Conservation (phyloP, 2,329 filamentous ascomycete genomes). For the Pseudovirgaria hyperparasitica region DNA sequence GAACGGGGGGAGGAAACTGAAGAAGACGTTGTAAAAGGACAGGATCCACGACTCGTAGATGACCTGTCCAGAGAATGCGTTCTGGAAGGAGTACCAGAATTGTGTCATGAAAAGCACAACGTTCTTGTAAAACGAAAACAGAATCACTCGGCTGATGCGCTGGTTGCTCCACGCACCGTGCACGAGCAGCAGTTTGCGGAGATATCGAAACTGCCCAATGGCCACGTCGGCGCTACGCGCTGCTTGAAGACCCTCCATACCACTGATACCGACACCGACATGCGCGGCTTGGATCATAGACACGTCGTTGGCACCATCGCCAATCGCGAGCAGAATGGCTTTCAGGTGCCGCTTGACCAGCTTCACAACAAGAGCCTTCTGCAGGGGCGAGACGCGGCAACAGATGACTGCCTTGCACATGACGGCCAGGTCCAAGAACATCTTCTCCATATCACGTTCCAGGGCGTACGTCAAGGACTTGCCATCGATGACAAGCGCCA, state of each 20-base stretch:
- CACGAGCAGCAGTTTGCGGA: conserved; percentile 86
- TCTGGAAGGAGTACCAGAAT: conserved; percentile 97
- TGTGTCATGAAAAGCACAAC: conserved; percentile 98
- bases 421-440: conserved; percentile 84
- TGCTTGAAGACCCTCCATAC: conserved; percentile 91
- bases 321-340: conserved; percentile 85
- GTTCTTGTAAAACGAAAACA: conserved; percentile 99
- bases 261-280: conserved; percentile 94
- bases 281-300: conserved; percentile 99
- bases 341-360: conserved; percentile 92
- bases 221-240: conserved; percentile 91
- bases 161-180: conserved; percentile 98
- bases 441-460: conserved; percentile 84
- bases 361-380: conserved; percentile 96
- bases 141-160: conserved; percentile 87
- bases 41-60: conserved; percentile 99
- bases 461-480: conserved; percentile 89
- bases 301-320: conserved; percentile 97
- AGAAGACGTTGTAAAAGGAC: conserved; percentile 99
- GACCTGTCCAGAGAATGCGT: conserved; percentile 92
- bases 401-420: conserved; percentile 99
- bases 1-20: conserved; percentile 85
- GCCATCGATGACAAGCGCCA: conserved; percentile 90
- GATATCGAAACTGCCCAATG: conserved; percentile 89
- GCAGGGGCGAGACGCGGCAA: conserved; percentile 87